Conservation (phyloP, 331 rosid genomes). For the Quercus phellos region DNA sequence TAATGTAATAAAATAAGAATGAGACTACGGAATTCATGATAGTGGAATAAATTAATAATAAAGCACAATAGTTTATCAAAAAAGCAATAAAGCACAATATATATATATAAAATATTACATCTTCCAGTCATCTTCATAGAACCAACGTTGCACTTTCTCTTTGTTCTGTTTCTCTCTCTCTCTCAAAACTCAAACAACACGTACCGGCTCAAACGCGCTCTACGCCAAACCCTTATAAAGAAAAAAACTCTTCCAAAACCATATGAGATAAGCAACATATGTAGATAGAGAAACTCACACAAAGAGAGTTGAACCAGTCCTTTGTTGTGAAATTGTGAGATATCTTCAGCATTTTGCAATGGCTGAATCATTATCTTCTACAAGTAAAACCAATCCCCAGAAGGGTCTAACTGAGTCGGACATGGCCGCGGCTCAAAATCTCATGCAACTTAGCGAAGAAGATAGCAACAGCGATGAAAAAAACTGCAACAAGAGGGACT, state of each 20-base stretch:
- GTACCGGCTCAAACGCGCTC: slow-evolving; percentile 46
- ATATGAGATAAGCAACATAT: neutral
- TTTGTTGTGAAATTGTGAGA: too few species aligned
- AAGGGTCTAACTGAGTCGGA: slow-evolving; percentile 24
- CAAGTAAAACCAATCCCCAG: neutral
- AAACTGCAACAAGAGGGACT: slow-evolving; percentile 4
- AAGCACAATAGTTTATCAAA: too few species aligned
- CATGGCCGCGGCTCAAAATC: slow-evolving; percentile 44
- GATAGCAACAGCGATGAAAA: slow-evolving; percentile 15
- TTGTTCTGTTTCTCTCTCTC: neutral
- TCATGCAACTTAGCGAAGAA: slow-evolving; percentile 59
- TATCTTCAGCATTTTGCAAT: slow-evolving; percentile 13
- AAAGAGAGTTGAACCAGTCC: neutral
- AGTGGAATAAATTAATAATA: neutral
- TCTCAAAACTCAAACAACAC: slow-evolving; percentile 36
- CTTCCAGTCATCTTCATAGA: slow-evolving; percentile 34
- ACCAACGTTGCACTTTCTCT: slow-evolving; percentile 47
- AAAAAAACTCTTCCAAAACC: neutral
- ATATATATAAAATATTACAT: neutral
- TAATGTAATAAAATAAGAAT: neutral
- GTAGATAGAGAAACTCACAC: neutral
- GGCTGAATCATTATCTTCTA: slow-evolving; percentile 10
- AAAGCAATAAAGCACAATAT: too few species aligned
- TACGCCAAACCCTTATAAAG: slow-evolving; percentile 4
- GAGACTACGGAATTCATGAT: neutral